These are phyloP conservation scores for Mercurialis annua DNA, from an alignment of 345 rosid species.

Conservation along the genomic window DNA sequence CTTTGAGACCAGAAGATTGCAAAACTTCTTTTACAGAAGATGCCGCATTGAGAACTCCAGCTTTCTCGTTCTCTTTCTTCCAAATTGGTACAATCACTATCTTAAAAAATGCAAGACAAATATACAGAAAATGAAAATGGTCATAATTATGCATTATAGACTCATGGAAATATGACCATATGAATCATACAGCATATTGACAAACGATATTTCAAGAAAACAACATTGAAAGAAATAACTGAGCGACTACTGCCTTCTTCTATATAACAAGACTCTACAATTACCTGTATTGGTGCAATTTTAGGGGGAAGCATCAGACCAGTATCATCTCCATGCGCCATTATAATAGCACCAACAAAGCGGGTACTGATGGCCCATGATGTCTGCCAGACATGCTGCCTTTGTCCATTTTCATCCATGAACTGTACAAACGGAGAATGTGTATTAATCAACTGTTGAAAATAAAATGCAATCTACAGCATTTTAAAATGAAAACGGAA, in stretches of 20 bases:
- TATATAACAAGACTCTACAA: not conserved
- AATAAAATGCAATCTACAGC: not conserved
- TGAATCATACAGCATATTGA: not conserved
- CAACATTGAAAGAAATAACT: not conserved
- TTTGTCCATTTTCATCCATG: slow-evolving; percentile 81
- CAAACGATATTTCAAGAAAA: not conserved
- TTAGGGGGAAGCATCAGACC: slow-evolving; percentile 94
- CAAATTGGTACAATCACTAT: slow-evolving; percentile 87
- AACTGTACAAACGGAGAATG: slow-evolving; percentile 47
- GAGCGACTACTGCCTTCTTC: not conserved
- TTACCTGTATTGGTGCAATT: slow-evolving; percentile 84
- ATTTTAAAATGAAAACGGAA: too few species aligned
- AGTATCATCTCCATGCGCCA: slow-evolving; percentile 95
- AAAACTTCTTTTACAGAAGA: slow-evolving; percentile 56
- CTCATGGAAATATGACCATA: not conserved
- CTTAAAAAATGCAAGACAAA: slow-evolving; percentile 30
- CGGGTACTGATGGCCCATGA: slow-evolving; percentile 98
- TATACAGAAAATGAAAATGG: not conserved
- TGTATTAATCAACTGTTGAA: not conserved
- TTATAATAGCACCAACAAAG: slow-evolving; percentile 92
- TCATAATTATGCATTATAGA: not conserved
- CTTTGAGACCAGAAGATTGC: slow-evolving; percentile 61
- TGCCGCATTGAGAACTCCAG: slow-evolving; percentile 69
- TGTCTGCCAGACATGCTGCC: slow-evolving; percentile 98
- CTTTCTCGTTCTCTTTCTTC: slow-evolving; percentile 74